Percentiles rank a stretch among this genome's conserved stretches.
These are phyloP conservation scores for Tuber umbilicatum DNA, from an alignment of 495 filamentous ascomycete genomes.

Conservation along the genomic window DNA sequence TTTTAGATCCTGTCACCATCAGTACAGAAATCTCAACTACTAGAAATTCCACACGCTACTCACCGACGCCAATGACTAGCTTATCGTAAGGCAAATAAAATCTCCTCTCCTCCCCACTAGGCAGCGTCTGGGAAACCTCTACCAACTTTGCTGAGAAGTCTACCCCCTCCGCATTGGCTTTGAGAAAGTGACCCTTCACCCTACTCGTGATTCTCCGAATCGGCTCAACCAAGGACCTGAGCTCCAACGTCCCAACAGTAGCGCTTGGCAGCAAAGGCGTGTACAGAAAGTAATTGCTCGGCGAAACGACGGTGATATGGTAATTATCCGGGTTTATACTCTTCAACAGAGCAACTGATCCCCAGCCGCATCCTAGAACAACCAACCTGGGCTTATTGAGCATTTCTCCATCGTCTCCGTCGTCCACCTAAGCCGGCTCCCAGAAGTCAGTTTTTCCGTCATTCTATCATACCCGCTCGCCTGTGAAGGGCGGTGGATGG, in stretches of 20 bases:
- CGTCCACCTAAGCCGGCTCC: constrained; percentile 52
- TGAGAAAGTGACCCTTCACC: constrained; percentile 81
- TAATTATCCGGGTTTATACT: constrained; percentile 82
- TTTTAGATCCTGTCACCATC: constrained; percentile 59
- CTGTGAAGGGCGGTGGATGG: background rate
- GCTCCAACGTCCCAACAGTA: constrained; percentile 89
- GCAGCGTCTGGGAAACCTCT: constrained; percentile 68
- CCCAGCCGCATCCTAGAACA: constrained; percentile 92
- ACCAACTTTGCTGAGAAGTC: constrained; percentile 87
- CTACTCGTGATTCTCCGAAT: constrained; percentile 73
- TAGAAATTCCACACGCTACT: constrained; percentile 27
- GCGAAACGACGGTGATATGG: constrained; percentile 88
- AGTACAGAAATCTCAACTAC: constrained; percentile 14
- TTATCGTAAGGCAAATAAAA: constrained; percentile 99
- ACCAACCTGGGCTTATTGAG: constrained; percentile 81
- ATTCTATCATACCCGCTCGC: background rate
- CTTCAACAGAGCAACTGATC: constrained; percentile 85
- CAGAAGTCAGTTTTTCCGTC: background rate
- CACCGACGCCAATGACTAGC: constrained; percentile 86
- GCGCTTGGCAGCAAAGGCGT: constrained; percentile 96
- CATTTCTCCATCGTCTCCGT: constrained; percentile 68
- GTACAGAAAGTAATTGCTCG: constrained; percentile 94
- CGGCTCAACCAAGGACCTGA: constrained; percentile 86
- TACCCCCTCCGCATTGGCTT: constrained; percentile 75
- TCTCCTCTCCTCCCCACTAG: constrained; percentile 59